Evolutionary conservation across 257 asterid species (phyloP), one percentile per base, ranked within the genome.

Genomic region (Plectranthus barbatus): DNA sequence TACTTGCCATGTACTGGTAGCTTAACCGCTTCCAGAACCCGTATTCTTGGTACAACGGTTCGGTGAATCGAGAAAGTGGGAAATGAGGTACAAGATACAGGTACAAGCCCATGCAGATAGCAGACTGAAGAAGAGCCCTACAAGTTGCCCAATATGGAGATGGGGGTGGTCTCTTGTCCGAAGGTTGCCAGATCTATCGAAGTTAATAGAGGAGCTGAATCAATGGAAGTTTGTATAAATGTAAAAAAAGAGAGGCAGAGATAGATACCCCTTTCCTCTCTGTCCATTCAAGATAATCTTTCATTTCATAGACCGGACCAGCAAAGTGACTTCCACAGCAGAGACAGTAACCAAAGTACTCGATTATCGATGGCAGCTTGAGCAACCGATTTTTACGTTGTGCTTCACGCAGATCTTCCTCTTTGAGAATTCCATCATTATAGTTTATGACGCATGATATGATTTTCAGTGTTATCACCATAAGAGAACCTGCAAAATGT

Each of bases 321-420:
- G 99, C 99, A 81, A 93, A 90, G 83, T 93, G 99, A 67, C 92
- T 93, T 71, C 96, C 99, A 56, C 99, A 90, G 68, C 95, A 90
- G 53, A 93, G 87, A 74, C 99, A 93, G 68, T 78, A 90, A 50
- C 97, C 99, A 56, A 52, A 12, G 67, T 93, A 93, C 70, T 93
- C 97, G 17, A 87, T 70, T 50, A 90, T 26, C 36, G 97, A 87
- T 51, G 99, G 99, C 74, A 87, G 75, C 63, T 83, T 79, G 60
- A 77, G 64, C 79, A 93, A 74, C 67, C 95, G 85, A 37, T 93
- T 82, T 77, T 87, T 90, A 84, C 68, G 84, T 67, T 90, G 99
- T 45, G 95, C 79, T 61, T 81, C 96, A 0, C 91, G 88, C 56
- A 90, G 83, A 78, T 79, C 82, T 57, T 90, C 99, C 66, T 93